These are phyloP conservation scores for Ciborinia camelliae DNA, from an alignment of 2,329 filamentous ascomycete species.

Conservation along the genomic window DNA sequence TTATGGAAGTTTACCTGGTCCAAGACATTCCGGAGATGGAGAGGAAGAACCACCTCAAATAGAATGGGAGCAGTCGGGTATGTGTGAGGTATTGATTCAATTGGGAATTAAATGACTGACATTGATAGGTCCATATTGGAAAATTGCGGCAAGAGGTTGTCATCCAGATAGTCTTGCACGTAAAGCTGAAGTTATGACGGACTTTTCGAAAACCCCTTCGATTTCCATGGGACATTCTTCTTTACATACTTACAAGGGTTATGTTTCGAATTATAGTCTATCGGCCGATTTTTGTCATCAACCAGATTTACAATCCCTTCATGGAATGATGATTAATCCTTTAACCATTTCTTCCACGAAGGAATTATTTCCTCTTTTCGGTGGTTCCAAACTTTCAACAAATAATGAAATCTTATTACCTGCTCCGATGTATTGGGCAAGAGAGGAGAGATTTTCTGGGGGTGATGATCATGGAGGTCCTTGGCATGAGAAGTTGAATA, in stretches of 20 bases:
- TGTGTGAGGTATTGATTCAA: conserved; percentile 37
- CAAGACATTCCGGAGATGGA: neutral
- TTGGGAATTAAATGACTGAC: conserved; percentile 45
- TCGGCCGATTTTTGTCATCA: conserved; percentile 45
- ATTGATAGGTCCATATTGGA: conserved; percentile 51
- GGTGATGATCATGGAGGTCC: conserved; percentile 51
- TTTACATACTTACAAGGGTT: conserved; percentile 38
- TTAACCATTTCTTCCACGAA: conserved; percentile 50
- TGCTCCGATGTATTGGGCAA: conserved; percentile 60
- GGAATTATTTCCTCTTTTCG: conserved; percentile 57
- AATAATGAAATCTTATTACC: conserved; percentile 65
- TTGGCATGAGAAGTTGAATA: conserved; percentile 56
- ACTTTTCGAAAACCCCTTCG: conserved; percentile 47
- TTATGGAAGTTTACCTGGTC: conserved; percentile 47
- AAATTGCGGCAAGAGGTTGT: conserved; percentile 57
- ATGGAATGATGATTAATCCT: conserved; percentile 54
- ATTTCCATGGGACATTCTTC: conserved; percentile 48
- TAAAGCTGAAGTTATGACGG: conserved; percentile 42
- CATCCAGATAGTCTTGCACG: conserved; percentile 60
- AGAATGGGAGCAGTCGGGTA: conserved; percentile 30
- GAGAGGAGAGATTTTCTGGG: conserved; percentile 58
- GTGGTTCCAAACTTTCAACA: conserved; percentile 58
- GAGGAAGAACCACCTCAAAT: conserved; percentile 5
- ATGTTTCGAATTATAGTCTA: conserved; percentile 47
- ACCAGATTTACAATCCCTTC: conserved; percentile 53